phyloP scores from a whole-genome alignment of 345 rosid species.

The Firmiana major region DNA sequence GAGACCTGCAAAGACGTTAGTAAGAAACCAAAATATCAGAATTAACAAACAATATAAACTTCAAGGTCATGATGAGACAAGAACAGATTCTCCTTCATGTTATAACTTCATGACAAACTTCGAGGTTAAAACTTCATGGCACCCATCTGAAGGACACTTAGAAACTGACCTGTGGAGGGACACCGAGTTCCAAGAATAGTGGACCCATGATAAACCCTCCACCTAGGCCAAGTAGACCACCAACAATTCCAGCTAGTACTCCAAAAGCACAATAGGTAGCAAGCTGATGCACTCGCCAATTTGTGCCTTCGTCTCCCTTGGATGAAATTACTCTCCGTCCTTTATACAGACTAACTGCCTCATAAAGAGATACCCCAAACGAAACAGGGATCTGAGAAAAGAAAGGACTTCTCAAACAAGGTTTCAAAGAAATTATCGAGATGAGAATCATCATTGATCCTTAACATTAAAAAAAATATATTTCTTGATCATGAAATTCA shows the following conservation, averaged over 20 bases:
- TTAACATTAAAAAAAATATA: background rate
- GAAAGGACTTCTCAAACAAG: background rate
- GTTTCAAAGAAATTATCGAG: background rate
- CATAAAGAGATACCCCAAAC: slow-evolving; percentile 54
- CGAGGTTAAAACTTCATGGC: background rate
- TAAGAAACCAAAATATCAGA: background rate
- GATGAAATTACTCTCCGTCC: slow-evolving; percentile 63
- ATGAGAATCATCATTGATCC: background rate
- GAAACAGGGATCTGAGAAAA: slow-evolving; percentile 61
- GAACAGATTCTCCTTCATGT: background rate
- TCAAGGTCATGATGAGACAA: background rate
- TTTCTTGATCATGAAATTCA: background rate
- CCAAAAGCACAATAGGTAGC: slow-evolving; percentile 53
- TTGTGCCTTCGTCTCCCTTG: slow-evolving; percentile 46
- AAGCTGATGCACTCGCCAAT: slow-evolving; percentile 42
- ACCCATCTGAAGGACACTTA: background rate
- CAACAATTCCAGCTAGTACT: slow-evolving; percentile 63
- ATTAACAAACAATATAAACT: background rate
- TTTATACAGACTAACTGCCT: slow-evolving; percentile 61
- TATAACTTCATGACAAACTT: background rate
- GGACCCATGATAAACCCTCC: slow-evolving; percentile 89
- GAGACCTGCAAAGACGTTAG: slow-evolving; percentile 43
- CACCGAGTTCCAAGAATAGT: slow-evolving; percentile 65
- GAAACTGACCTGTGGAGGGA: slow-evolving; percentile 64
- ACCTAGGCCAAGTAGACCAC: slow-evolving; percentile 76